A percentile compares a stretch with the other conserved stretches of the same genome.
These are phyloP conservation scores for Thuidium tamariscinum DNA, from an alignment of 225 moss, liverwort and hornwort species.

Conservation along the genomic window DNA sequence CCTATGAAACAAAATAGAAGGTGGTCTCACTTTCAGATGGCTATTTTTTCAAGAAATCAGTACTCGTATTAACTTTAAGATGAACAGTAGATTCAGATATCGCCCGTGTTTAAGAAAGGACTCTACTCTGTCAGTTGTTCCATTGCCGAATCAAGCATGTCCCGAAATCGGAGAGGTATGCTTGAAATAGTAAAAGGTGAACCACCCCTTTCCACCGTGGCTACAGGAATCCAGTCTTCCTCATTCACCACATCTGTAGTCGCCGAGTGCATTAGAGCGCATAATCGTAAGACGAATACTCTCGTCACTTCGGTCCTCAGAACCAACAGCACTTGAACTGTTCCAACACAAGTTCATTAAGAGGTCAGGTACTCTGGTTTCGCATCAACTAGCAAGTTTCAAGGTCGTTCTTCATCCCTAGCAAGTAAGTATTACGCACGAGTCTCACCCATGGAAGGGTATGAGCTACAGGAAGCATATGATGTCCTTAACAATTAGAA, in stretches of 20 bases:
- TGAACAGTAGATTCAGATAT: neutral
- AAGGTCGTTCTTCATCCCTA: neutral
- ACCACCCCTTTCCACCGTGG: conserved; percentile 73
- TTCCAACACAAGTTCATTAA: conserved; percentile 3
- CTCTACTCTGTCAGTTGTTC: conserved; percentile 82
- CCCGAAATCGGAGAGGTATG: conserved; percentile 73
- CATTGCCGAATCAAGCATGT: conserved; percentile 85
- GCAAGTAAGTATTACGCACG: neutral
- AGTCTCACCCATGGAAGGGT: neutral
- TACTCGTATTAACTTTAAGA: neutral
- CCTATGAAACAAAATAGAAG: conserved; percentile 16
- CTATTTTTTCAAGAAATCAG: neutral
- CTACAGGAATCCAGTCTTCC: conserved; percentile 95
- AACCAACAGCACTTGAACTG: conserved; percentile 95
- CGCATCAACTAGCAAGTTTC: neutral
- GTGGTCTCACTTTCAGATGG: neutral
- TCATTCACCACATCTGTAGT: conserved; percentile 74
- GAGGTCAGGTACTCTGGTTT: neutral
- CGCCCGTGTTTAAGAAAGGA: neutral
- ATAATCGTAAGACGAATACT: conserved; percentile 87
- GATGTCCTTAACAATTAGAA: neutral
- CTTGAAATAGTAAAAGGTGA: conserved; percentile 84
- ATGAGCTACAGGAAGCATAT: neutral
- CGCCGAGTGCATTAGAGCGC: conserved; percentile 69
- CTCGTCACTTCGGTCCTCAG: conserved; percentile 88